These are phyloP conservation scores for Phellinidium pouzarii DNA, from an alignment of 1,284 basidiomycete species.

Conservation along the genomic window DNA sequence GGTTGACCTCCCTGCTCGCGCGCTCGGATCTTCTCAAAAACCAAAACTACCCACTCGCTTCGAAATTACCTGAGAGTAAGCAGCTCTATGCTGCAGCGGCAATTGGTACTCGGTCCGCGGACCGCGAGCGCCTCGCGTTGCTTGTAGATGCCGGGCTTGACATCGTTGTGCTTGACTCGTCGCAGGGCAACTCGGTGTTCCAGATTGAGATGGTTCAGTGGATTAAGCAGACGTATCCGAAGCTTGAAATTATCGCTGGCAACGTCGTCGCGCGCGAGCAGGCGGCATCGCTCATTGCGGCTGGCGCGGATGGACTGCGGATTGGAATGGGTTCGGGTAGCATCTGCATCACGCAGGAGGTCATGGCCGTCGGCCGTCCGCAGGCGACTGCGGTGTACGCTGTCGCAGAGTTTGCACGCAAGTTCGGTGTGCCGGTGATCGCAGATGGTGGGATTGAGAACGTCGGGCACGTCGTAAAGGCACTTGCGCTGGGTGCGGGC, in stretches of 20 bases:
- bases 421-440: conserved; percentile 95
- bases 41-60: conserved; percentile 93
- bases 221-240: conserved; percentile 85
- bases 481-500: conserved; percentile 86
- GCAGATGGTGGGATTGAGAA: conserved; percentile 98
- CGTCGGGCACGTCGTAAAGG: conserved; percentile 98
- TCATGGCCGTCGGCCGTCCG: conserved; percentile 99
- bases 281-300: conserved; percentile 88
- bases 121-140: conserved; percentile 79
- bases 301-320: conserved; percentile 90
- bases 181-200: conserved; percentile 93
- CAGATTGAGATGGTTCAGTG: conserved; percentile 94
- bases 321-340: conserved; percentile 98
- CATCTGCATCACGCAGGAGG: conserved; percentile 99
- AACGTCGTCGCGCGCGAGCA: conserved; percentile 99
- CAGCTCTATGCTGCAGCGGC: conserved; percentile 98
- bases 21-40: conserved; percentile 98
- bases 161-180: conserved; percentile 93
- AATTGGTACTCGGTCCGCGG: conserved; percentile 87
- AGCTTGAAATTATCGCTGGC: conserved; percentile 90
- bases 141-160: conserved; percentile 95
- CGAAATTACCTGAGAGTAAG: conserved; percentile 88
- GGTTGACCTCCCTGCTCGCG: conserved; percentile 83
- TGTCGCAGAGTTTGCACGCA: conserved; percentile 88
- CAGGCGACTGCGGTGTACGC: conserved; percentile 96